phyloP scores from a whole-genome alignment of 148 eudicot species.

The Vaccinium darrowii region DNA sequence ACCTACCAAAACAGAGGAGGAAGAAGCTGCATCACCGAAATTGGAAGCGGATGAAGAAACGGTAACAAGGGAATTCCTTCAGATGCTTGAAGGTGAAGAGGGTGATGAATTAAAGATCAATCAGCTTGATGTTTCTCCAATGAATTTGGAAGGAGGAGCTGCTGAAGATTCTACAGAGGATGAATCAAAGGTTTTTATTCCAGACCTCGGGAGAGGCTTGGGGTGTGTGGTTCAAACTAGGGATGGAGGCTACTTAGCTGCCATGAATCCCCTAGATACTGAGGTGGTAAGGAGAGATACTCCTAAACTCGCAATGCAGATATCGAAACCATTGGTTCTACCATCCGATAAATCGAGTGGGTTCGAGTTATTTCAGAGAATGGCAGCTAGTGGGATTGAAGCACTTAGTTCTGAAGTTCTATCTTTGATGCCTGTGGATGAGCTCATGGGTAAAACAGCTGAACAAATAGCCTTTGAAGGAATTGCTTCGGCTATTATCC shows the following conservation, averaged over 20 bases:
- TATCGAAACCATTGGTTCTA: slow-evolving; percentile 70
- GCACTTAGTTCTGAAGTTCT: slow-evolving; percentile 56
- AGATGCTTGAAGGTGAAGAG: slow-evolving; percentile 68
- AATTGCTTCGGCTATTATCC: slow-evolving; percentile 84
- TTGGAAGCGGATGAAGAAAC: slow-evolving; percentile 84
- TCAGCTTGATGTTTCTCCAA: slow-evolving; percentile 26
- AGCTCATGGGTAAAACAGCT: slow-evolving; percentile 78
- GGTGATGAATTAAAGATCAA: slow-evolving; percentile 18
- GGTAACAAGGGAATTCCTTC: slow-evolving; percentile 86
- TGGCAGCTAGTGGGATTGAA: slow-evolving; percentile 75
- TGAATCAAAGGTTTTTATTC: slow-evolving; percentile 52
- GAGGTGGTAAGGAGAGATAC: slow-evolving; percentile 55
- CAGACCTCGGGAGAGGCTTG: slow-evolving; percentile 93
- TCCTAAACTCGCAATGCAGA: slow-evolving; percentile 90
- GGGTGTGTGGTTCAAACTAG: slow-evolving; percentile 85
- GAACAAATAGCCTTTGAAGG: slow-evolving; percentile 99
- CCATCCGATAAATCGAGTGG: slow-evolving; percentile 44
- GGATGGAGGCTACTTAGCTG: slow-evolving; percentile 81
- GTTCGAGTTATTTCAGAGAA: slow-evolving; percentile 69
- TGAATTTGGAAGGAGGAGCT: slow-evolving; percentile 21
- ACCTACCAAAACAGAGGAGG: slow-evolving; percentile 28
- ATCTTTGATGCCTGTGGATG: slow-evolving; percentile 79
- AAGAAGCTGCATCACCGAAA: slow-evolving; percentile 54
- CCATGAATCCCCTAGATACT: slow-evolving; percentile 70
- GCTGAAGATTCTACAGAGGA: slow-evolving; percentile 32